These are phyloP conservation scores for Geotrichum reessii DNA, from an alignment of 1,139 yeast species.

Conservation along the genomic window DNA sequence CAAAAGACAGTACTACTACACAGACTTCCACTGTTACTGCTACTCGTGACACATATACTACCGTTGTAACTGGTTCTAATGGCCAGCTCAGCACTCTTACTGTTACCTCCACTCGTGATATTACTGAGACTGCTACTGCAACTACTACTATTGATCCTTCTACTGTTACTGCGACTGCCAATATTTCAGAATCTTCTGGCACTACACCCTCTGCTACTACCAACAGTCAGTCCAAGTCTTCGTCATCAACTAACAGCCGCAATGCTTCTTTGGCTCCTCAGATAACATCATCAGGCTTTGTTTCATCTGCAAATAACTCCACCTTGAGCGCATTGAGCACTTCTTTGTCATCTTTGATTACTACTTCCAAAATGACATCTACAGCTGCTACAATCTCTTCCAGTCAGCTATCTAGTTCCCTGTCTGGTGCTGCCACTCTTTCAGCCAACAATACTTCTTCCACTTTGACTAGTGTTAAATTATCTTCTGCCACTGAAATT, in stretches of 20 bases:
- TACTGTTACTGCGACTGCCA: background rate
- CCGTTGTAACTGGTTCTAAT: background rate
- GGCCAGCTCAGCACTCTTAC: constrained; percentile 2
- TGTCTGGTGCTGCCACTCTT: background rate
- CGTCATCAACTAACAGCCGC: background rate
- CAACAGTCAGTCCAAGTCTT: constrained; percentile 30
- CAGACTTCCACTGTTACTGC: constrained; percentile 2
- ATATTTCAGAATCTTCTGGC: background rate
- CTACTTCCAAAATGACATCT: background rate
- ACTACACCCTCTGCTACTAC: constrained; percentile 40
- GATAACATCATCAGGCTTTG: background rate
- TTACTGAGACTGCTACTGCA: constrained; percentile 1
- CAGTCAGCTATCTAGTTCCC: background rate
- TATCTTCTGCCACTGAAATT: background rate
- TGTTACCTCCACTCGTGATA: constrained; percentile 1
- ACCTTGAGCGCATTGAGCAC: background rate
- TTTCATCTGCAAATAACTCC: background rate
- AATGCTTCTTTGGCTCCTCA: background rate
- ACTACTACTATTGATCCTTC: background rate
- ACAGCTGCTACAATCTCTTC: background rate
- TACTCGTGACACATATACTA: background rate
- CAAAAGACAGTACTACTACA: background rate
- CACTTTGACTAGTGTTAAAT: background rate
- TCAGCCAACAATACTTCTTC: background rate
- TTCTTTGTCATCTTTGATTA: background rate